Conservation (phyloP, 2,329 filamentous ascomycete species). For the Rasamsonia emersonii region DNA sequence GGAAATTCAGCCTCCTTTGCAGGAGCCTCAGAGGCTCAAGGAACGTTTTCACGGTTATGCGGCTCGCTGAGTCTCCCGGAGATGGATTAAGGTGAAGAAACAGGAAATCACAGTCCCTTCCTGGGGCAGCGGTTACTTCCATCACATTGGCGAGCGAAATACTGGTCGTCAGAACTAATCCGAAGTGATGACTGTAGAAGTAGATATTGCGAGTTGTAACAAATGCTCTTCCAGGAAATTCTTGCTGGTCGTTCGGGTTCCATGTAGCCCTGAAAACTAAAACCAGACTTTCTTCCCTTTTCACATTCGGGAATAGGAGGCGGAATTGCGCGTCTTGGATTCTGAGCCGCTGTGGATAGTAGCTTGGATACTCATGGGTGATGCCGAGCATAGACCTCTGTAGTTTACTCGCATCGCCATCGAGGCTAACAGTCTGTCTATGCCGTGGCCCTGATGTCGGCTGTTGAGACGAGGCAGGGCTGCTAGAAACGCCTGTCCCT, state of each 20-base stretch:
- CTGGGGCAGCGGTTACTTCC: constrained; percentile 83
- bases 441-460: constrained; percentile 31
- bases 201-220: constrained; percentile 82
- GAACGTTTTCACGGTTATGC: constrained; percentile 86
- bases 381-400: constrained; percentile 24
- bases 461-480: constrained; percentile 16
- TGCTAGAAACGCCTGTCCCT: constrained; percentile 14
- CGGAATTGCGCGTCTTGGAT: constrained; percentile 91
- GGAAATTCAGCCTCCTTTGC: constrained; percentile 72
- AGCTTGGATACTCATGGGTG: constrained; percentile 53
- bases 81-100: constrained; percentile 69
- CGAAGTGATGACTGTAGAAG: constrained; percentile 93
- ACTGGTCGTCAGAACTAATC: constrained; percentile 74
- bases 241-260: constrained; percentile 65
- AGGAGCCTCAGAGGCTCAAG: constrained; percentile 77
- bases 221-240: constrained; percentile 78
- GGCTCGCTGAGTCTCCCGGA: constrained; percentile 56
- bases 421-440: constrained; percentile 50
- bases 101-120: constrained; percentile 86
- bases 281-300: constrained; percentile 70
- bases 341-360: constrained; percentile 73
- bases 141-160: constrained; percentile 67
- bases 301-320: constrained; percentile 76
- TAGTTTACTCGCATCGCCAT: constrained; percentile 32
- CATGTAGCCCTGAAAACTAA: constrained; percentile 91